phyloP scores from a whole-genome alignment of 2,329 filamentous ascomycete genomes.

The Curvularia eragrostidis region DNA sequence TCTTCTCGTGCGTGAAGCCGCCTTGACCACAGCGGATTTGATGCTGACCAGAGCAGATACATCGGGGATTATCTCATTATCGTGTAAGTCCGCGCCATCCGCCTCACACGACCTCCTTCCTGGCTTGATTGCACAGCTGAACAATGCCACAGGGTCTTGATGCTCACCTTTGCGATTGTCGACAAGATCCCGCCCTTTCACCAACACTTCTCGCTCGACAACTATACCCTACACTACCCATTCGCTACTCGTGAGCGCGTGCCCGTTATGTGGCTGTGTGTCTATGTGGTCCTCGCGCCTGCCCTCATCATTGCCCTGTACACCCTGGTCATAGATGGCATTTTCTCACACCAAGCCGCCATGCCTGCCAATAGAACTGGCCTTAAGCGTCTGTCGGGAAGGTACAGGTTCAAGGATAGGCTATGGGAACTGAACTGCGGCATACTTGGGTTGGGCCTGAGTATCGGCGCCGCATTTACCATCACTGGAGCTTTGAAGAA shows the following conservation, averaged over 20 bases:
- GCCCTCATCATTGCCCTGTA: conserved; percentile 61
- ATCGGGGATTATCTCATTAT: conserved; percentile 66
- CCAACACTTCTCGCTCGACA: conserved; percentile 63
- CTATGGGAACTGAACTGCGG: conserved; percentile 70
- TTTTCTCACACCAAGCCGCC: conserved; percentile 60
- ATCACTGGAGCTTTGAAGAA: conserved; percentile 66
- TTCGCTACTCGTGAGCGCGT: conserved; percentile 64
- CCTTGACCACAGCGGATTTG: background rate
- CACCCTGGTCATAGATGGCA: conserved; percentile 64
- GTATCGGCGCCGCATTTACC: conserved; percentile 62
- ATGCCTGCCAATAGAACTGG: conserved; percentile 38
- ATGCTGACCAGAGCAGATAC: conserved; percentile 54
- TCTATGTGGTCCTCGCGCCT: conserved; percentile 59
- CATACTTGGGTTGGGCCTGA: conserved; percentile 62
- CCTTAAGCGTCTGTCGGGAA: conserved; percentile 49
- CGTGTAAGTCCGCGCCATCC: conserved; percentile 52
- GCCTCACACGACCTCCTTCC: conserved; percentile 47
- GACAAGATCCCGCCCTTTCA: conserved; percentile 63
- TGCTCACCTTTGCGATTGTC: conserved; percentile 59
- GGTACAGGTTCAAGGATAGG: conserved; percentile 62
- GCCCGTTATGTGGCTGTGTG: conserved; percentile 57
- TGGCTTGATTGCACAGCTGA: conserved; percentile 17
- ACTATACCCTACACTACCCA: conserved; percentile 65
- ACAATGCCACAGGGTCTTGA: conserved; percentile 54
- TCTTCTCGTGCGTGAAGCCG: conserved; percentile 57